Evolutionary conservation across 2,329 filamentous ascomycete species (phyloP).

Genomic region (Fragosphaeria purpurea): DNA sequence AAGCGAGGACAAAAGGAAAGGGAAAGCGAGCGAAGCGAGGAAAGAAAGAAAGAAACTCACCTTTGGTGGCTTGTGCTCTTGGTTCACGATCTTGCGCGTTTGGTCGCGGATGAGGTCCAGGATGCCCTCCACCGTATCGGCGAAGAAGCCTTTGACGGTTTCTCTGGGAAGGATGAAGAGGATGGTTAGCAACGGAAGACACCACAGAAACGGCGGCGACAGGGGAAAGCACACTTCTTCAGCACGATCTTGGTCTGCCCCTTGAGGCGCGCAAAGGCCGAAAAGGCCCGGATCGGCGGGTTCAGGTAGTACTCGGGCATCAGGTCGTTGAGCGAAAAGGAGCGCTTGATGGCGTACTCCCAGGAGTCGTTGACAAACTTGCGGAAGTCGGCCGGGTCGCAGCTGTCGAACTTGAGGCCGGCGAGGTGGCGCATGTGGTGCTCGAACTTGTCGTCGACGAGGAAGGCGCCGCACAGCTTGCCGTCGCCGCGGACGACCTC

Average conservation of each 20-base stretch:
- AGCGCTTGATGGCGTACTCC: slow-evolving; percentile 23
- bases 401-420: slow-evolving; percentile 32
- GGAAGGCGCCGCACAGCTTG: slow-evolving; percentile 38
- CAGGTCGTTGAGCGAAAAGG: slow-evolving; percentile 23
- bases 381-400: slow-evolving; percentile 29
- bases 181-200: slow-evolving; percentile 11
- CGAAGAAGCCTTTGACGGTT: slow-evolving; percentile 24
- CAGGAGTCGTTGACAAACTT: slow-evolving; percentile 35
- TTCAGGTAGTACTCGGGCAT: neutral
- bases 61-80: slow-evolving; percentile 1
- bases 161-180: slow-evolving; percentile 24
- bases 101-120: slow-evolving; percentile 28
- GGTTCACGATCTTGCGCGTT: neutral
- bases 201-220: no score
- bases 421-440: slow-evolving; percentile 33
- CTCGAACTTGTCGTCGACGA: slow-evolving; percentile 38
- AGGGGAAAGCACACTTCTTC: neutral
- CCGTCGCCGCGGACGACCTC: slow-evolving; percentile 40
- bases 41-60: neutral
- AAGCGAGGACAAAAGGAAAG: neutral
- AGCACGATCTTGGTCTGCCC: slow-evolving; percentile 1
- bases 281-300: neutral
- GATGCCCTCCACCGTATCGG: slow-evolving; percentile 28
- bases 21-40: neutral
- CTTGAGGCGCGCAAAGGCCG: neutral